A percentile compares a stretch with the other conserved stretches of the same genome.
Evolutionary conservation across 495 filamentous ascomycete genomes (phyloP).

Genomic region (Lophiostoma macrostomum): DNA sequence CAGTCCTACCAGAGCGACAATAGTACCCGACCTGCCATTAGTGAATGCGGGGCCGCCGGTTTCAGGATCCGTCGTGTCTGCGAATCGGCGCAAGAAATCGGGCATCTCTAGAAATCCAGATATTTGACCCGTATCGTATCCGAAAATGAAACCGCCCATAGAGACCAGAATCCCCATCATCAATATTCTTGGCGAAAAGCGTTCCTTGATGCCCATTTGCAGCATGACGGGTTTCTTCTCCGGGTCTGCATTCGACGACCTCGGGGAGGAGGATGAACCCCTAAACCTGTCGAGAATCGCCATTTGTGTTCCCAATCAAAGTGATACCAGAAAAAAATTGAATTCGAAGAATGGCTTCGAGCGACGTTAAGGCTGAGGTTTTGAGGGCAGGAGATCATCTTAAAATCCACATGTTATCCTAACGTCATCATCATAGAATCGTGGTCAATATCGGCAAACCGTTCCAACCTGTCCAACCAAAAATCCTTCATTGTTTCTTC

Average conservation of each 20-base stretch:
- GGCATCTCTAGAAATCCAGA: conserved; percentile 39
- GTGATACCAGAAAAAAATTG: no score
- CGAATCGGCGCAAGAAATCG: conserved; percentile 31
- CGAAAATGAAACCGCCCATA: conserved; percentile 44
- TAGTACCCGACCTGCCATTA: conserved; percentile 12
- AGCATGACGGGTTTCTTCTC: conserved; percentile 17
- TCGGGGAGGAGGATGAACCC: background rate
- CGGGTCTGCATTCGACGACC: conserved; percentile 2
- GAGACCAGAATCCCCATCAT: conserved; percentile 27
- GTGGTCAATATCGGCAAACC: no score
- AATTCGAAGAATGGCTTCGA: no score
- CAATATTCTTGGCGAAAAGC: conserved; percentile 13
- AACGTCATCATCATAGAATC: no score
- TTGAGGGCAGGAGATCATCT: no score
- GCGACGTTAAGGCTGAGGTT: no score
- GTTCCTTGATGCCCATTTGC: background rate
- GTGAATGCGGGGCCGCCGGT: conserved; percentile 14
- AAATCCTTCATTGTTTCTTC: no score
- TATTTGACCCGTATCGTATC: conserved; percentile 45
- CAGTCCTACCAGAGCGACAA: conserved; percentile 24
- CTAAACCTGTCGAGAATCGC: no score
- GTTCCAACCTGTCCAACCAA: no score
- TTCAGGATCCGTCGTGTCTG: conserved; percentile 8
- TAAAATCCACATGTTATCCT: no score
- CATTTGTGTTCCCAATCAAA: no score